Base-by-base conservation (phyloP, 164 flowering plant species). In the Kingdonia uniflora region DNA sequence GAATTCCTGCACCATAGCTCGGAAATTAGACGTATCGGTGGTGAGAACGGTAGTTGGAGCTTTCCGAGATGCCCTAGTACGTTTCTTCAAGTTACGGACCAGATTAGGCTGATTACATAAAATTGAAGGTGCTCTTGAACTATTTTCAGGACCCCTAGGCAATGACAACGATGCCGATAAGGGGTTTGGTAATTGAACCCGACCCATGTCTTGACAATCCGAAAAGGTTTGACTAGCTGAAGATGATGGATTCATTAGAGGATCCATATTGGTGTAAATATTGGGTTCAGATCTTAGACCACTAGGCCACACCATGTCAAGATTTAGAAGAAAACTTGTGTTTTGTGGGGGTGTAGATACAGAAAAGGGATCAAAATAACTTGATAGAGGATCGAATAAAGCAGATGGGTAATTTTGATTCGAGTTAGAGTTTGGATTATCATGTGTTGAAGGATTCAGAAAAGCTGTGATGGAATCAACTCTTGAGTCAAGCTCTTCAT, bases 1-100 rank as follows among this genome's bases (percentile, higher is more conserved):
- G 69, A 79, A 84, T 49, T 84, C 87, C 37, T 84, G 92, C 53
- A 84, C 92, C 92, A 84, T 84, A 42, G 81, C 79, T 25, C 92
- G 61, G 55, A 84, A 84, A 55, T 84, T 84, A 2, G 85, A 57
- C 0, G 87, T 81, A 71, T 84, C 92, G 23, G 92, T 84, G 51
- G 85, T 76, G 39, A 84, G 80, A 47, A 84, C 85, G 0, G 92
- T 84, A 19, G 92, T 84, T 26, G 94, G 94, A 3, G 94, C 86
- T 3, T 84, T 51, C 51, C 86, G 55, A 5, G 94, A 80, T 8
- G 88, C 88, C 55, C 94, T 57, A 4, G 84, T 78, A 37, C 86
- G 60, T 68, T 85, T 85, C 71, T 75, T 80, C 3, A 85, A 59
- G 66, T 56, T 79, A 6, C 74, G 66, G 11, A 14, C 57, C 11